Base-by-base conservation (phyloP, 768 basidiomycete species). In the Lentinula raphanica region DNA sequence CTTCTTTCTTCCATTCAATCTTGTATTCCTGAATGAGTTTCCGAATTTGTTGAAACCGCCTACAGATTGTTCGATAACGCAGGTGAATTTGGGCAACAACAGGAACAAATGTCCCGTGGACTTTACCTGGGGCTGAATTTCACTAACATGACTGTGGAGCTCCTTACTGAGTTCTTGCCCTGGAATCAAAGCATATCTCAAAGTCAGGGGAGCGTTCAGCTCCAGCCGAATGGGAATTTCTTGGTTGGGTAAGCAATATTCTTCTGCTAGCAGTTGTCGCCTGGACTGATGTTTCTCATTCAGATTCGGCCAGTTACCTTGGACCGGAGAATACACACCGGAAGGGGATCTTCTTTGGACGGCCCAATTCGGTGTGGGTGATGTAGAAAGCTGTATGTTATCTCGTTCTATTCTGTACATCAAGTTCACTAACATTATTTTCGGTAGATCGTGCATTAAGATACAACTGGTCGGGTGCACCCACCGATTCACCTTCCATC, bases 381-480 rank as follows among this genome's bases (percentile, higher is more conserved):
- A 29, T 38, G 56, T 32, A n/a, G 56, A 56, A 56, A 38, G 39
- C 25, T 56, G 54, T 56, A 56, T 15, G 54, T 56, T 17, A 0
- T 1, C 23, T 40, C 35, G n/a, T 36, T 19, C 21, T 27, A 15
- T 36, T 19, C 21, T 27, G 21, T 39, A 6, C 7, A n/a, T 28
- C 29, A 1, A n/a, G 12, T 21, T 51, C 13, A 42, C 32, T 13
- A 53, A 15, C 11, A 27, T 19, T 31, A 21, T 21, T 35, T n/a
- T 3, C 9, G 8, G 13, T 12, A 48, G 44, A 57, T 38, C 56
- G 56, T 19, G 46, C 46, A 11, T 32, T 57, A 15, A 29, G 29
- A 53, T 59, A 44, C 50, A 59, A 38, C 54, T 56, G 42, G 57
- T 62, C 54, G 5, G 64, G 64, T 2, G 53, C 44, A 19, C 64